Evolutionary conservation across 371 early-diverging fungal genomes (phyloP).

Genomic region (Mortierella sp.): DNA sequence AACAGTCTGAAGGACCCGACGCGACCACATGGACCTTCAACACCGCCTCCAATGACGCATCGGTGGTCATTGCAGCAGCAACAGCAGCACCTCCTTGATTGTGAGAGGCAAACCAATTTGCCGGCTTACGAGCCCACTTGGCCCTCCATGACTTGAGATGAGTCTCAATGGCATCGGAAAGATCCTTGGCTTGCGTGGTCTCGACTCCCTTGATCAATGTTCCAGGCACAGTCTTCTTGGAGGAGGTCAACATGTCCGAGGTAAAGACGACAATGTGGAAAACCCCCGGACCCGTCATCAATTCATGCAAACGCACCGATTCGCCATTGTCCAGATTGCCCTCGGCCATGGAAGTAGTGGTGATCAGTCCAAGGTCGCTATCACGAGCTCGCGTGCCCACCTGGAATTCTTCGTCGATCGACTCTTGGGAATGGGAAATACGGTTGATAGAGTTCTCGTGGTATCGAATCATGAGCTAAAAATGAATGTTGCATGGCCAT

Average conservation of each 20-base stretch:
- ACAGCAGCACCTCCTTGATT: not conserved
- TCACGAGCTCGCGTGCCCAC: slow-evolving; percentile 42
- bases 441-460: slow-evolving; percentile 40
- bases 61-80: not conserved
- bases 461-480: slow-evolving; percentile 38
- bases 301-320: slow-evolving; percentile 23
- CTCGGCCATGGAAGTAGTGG: not conserved
- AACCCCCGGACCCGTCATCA: slow-evolving; percentile 27
- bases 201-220: slow-evolving; percentile 14
- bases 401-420: slow-evolving; percentile 16
- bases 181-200: slow-evolving; percentile 4
- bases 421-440: slow-evolving; percentile 25
- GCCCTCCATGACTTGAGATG: slow-evolving; percentile 19
- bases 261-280: slow-evolving; percentile 42
- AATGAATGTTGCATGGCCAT: no score
- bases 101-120: not conserved
- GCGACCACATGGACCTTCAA: slow-evolving; percentile 37
- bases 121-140: slow-evolving; percentile 21
- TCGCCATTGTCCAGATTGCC: not conserved
- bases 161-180: slow-evolving; percentile 10
- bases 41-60: slow-evolving; percentile 3
- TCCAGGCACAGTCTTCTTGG: not conserved
- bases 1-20: slow-evolving; percentile 1
- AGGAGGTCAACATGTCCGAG: slow-evolving; percentile 19
- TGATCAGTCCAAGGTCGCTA: slow-evolving; percentile 20